Conservation (phyloP, 257 asterid genomes). For the Voacanga thouarsii region DNA sequence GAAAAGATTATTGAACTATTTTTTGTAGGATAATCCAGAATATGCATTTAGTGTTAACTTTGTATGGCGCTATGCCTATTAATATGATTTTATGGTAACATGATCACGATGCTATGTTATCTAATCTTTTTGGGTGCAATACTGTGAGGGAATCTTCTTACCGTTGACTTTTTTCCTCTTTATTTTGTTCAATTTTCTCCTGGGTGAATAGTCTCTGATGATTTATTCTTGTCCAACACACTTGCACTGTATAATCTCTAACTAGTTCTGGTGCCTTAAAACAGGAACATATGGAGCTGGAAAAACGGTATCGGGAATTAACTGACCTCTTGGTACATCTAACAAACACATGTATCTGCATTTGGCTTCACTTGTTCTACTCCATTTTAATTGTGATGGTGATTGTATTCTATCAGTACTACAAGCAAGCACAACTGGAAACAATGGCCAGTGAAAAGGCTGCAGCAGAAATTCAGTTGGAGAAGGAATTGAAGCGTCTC, state of each 20-base stretch:
- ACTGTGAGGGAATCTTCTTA: no score
- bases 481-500: constrained; percentile 82
- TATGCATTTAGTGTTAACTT: neutral
- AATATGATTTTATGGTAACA: neutral
- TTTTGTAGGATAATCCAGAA: neutral
- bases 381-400: constrained; percentile 20
- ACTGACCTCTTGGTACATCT: constrained; percentile 85
- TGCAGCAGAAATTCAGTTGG: constrained; percentile 99
- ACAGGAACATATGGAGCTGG: constrained; percentile 99
- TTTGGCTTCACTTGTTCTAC: constrained; percentile 16
- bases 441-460: constrained; percentile 98
- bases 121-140: neutral
- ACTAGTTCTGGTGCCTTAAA: constrained; percentile 28
- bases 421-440: constrained; percentile 98
- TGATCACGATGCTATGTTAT: neutral
- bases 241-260: neutral
- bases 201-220: neutral
- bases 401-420: constrained; percentile 59
- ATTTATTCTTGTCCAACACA: neutral
- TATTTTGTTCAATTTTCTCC: constrained; percentile 3
- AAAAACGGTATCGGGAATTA: constrained; percentile 96
- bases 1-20: neutral
- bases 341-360: constrained; percentile 16
- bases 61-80: neutral
- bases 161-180: no score